These are phyloP conservation scores for Tulasnella sp. DNA, from an alignment of 768 basidiomycete genomes.

Conservation along the genomic window DNA sequence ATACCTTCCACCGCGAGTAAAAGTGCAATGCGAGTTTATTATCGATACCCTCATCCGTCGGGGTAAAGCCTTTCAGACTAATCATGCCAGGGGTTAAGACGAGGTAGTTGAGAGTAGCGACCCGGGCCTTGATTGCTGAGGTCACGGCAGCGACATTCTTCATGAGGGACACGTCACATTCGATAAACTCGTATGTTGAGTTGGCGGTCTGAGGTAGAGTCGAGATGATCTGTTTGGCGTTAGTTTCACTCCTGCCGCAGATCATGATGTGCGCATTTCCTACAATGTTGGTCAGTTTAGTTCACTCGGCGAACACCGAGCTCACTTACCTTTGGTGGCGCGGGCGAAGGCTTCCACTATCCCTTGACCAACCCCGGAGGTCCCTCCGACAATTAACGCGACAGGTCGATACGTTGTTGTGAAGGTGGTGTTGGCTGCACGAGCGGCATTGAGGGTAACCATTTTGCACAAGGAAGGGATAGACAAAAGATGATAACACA, in stretches of 20 bases:
- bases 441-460: conserved; percentile 6
- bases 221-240: conserved; percentile 19
- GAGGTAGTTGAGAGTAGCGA: conserved; percentile 14
- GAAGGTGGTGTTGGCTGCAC: conserved; percentile 6
- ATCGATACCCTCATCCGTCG: conserved; percentile 17
- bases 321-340: conserved; percentile 7
- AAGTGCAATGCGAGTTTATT: conserved; percentile 17
- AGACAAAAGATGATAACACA: too few species aligned
- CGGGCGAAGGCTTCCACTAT: conserved; percentile 15
- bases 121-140: not conserved
- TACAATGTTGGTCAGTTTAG: too few species aligned
- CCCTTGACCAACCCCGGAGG: conserved; percentile 17
- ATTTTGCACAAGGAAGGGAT: too few species aligned
- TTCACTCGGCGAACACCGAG: too few species aligned
- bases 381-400: conserved; percentile 17
- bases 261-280: conserved; percentile 21
- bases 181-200: conserved; percentile 26
- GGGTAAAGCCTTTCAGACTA: conserved; percentile 14
- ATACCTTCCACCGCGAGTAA: conserved; percentile 18
- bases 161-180: conserved; percentile 24
- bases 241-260: conserved; percentile 19
- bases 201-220: conserved; percentile 11
- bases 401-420: conserved; percentile 13
- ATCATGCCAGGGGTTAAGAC: conserved; percentile 14
- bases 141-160: conserved; percentile 14